Conservation (phyloP, 2,329 filamentous ascomycete species). For the Hypoxylon sp. region DNA sequence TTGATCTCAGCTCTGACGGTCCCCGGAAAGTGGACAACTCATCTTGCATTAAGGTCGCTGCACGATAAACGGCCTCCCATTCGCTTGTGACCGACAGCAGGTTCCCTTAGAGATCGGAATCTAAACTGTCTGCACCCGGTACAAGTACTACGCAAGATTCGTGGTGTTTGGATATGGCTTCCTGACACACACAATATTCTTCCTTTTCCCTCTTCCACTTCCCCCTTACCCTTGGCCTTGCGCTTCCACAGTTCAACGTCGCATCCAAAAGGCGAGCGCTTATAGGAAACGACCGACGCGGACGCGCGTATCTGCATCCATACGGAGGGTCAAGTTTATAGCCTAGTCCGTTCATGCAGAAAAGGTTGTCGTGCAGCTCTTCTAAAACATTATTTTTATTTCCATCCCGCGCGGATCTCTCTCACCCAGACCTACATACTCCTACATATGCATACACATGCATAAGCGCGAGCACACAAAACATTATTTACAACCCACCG, state of each 20-base stretch:
- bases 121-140: constrained; percentile 45
- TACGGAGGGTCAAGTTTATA: constrained; percentile 30
- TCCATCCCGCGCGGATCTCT: constrained; percentile 40
- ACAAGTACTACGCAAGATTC: constrained; percentile 43
- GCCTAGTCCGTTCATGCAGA: constrained; percentile 41
- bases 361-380: constrained; percentile 41
- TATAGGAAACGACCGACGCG: constrained; percentile 36
- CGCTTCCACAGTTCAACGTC: constrained; percentile 37
- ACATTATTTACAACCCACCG: constrained; percentile 43
- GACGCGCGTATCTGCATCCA: constrained; percentile 40
- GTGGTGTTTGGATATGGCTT: constrained; percentile 45
- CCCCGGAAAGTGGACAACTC: constrained; percentile 56
- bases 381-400: constrained; percentile 37
- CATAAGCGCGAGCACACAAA: constrained; percentile 44
- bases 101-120: constrained; percentile 44
- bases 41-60: constrained; percentile 57
- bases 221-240: constrained; percentile 23
- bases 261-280: constrained; percentile 37
- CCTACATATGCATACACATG: constrained; percentile 41
- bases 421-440: constrained; percentile 35
- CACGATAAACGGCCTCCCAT: constrained; percentile 54
- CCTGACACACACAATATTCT: constrained; percentile 41
- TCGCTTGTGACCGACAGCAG: constrained; percentile 48
- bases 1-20: constrained; percentile 38
- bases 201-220: constrained; percentile 14